Base-by-base conservation (phyloP, 1,284 basidiomycete species). In the Somion occarium region DNA sequence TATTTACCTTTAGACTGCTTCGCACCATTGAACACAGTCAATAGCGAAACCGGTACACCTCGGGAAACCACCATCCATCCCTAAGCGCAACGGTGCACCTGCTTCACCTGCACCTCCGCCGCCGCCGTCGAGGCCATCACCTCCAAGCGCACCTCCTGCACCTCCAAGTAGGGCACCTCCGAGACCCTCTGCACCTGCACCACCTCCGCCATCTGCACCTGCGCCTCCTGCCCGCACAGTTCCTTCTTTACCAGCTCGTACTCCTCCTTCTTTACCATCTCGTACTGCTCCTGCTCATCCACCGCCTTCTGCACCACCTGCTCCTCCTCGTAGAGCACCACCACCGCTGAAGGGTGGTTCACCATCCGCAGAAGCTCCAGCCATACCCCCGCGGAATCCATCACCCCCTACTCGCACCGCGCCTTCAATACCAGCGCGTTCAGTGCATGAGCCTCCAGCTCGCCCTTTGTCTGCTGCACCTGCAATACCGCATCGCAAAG, bases 21-120 rank as follows among this genome's bases (percentile, higher is more conserved):
- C 20, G 20, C 38, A 39, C 38, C 38, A 37, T 37, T 39, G n/a
- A 50, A 44, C 27, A 42, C 19, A 19, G 23, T 37, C 43, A 46
- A 3, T 58, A 88, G 85, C 70, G n/a, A 85, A 82, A 71, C 73
- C 80, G 12, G 73, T 79, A 27, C 70, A 74, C 39, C 68, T 90
- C 1, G 83, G 78, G 12, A 88, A 78, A 62, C 82, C 88, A 2
- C 88, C 89, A 1, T 69, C 76, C 1, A 73, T 91, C 44, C 84
- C 88, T 2, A 80, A 74, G 53, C 73, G 79, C 38, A 68, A 73
- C 49, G 61, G 62, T 2, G 61, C 71, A 23, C 54, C 69, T 23
- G 56, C 71, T 38, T 60, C 64, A 37, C 58, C 65, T 22, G 56
- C 68, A 44, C 60, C 66, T 11, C 65, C 62, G 1, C 59, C 63